These are phyloP conservation scores for Cucumis variabilis DNA, from an alignment of 331 rosid species.

Conservation along the genomic window DNA sequence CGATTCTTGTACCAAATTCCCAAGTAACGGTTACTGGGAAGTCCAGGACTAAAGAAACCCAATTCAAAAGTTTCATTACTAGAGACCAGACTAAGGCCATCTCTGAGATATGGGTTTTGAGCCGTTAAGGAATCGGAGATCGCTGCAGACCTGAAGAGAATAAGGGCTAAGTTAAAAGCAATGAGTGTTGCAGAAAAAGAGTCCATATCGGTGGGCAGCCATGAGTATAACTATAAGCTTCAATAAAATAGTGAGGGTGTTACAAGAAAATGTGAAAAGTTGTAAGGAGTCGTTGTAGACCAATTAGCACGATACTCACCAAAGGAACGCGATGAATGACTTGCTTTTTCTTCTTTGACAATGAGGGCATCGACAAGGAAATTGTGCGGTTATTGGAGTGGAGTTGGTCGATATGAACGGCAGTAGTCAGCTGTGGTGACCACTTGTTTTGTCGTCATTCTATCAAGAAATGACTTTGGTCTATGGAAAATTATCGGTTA, in stretches of 20 bases:
- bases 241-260: not conserved
- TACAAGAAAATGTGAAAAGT: not conserved
- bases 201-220: constrained; percentile 13
- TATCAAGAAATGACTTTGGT: too few species aligned
- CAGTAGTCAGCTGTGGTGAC: too few species aligned
- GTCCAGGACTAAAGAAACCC: constrained; percentile 60
- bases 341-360: not conserved
- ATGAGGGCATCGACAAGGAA: not conserved
- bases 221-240: not conserved
- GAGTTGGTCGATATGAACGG: not conserved
- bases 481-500: too few species aligned
- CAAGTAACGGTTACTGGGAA: constrained; percentile 32
- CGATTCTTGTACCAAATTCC: constrained; percentile 53
- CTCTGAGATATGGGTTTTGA: constrained; percentile 32
- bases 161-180: not conserved
- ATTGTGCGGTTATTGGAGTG: not conserved
- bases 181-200: not conserved
- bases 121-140: constrained; percentile 36
- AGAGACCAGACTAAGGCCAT: constrained; percentile 35
- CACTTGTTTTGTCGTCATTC: too few species aligned
- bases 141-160: constrained; percentile 17
- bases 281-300: not conserved
- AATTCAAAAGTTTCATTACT: constrained; percentile 41
- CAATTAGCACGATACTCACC: not conserved
- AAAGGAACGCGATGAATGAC: not conserved